Evolutionary conservation across 2,329 filamentous ascomycete genomes (phyloP).

Genomic region (Fusarium brachygibbosum): DNA sequence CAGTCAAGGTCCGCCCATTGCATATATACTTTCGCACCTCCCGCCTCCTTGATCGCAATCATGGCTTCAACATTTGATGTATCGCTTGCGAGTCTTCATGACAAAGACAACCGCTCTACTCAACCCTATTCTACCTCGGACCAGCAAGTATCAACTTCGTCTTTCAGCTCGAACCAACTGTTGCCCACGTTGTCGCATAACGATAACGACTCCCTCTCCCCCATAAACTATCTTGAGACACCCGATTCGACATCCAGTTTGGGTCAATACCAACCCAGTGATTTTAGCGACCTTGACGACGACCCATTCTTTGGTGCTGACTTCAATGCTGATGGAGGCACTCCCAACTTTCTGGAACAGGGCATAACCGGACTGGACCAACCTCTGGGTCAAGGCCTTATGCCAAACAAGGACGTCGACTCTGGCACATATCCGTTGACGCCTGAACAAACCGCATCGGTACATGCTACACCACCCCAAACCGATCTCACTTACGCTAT

Average conservation of each 20-base stretch:
- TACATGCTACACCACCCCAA: constrained; percentile 61
- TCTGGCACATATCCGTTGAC: constrained; percentile 61
- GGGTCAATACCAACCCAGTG: constrained; percentile 65
- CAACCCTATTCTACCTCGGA: constrained; percentile 43
- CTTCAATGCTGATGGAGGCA: constrained; percentile 60
- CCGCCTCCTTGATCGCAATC: constrained; percentile 44
- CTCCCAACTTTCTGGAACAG: constrained; percentile 62
- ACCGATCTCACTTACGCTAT: constrained; percentile 51
- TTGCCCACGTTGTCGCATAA: constrained; percentile 61
- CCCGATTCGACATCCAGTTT: constrained; percentile 64
- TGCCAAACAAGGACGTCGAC: constrained; percentile 43
- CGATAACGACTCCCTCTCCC: constrained; percentile 51
- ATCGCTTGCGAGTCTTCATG: constrained; percentile 57
- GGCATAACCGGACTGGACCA: constrained; percentile 44
- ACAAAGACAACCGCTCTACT: constrained; percentile 51
- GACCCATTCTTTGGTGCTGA: constrained; percentile 67
- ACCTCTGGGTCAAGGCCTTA: constrained; percentile 33
- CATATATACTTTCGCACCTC: constrained; percentile 55
- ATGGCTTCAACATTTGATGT: constrained; percentile 63
- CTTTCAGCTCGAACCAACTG: constrained; percentile 57
- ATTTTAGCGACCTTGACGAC: constrained; percentile 61
- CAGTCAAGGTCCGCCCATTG: constrained; percentile 42
- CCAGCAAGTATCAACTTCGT: constrained; percentile 50
- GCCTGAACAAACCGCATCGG: constrained; percentile 65
- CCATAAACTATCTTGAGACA: constrained; percentile 57